Conservation (phyloP, 495 filamentous ascomycete genomes). For the Tuber indicum region DNA sequence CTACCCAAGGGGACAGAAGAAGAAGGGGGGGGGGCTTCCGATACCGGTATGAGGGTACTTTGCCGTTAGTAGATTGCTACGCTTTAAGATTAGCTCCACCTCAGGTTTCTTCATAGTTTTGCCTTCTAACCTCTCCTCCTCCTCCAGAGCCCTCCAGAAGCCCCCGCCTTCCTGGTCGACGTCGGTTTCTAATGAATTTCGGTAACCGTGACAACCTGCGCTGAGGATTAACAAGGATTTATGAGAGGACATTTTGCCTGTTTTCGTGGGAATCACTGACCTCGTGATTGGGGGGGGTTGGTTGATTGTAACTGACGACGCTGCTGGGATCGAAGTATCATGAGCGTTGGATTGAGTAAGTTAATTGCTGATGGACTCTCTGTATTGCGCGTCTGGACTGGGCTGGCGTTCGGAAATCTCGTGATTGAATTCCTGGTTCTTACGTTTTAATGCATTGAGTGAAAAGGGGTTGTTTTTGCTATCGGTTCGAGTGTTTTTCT, state of each 20-base stretch:
- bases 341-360: background rate
- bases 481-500: background rate
- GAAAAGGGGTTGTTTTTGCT: background rate
- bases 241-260: background rate
- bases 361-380: background rate
- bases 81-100: background rate
- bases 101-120: background rate
- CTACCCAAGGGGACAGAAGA: background rate
- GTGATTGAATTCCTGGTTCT: background rate
- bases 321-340: background rate
- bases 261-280: background rate
- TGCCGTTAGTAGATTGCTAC: background rate
- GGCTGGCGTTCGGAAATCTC: background rate
- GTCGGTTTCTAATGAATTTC: background rate
- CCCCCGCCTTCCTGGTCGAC: background rate
- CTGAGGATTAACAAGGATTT: background rate
- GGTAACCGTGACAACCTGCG: background rate
- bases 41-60: background rate
- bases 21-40: background rate
- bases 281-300: background rate
- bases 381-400: background rate
- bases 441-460: background rate
- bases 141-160: background rate
- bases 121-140: background rate
- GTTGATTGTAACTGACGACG: background rate